Conservation (phyloP, 148 eudicot genomes). For the Talinum fruticosum region DNA sequence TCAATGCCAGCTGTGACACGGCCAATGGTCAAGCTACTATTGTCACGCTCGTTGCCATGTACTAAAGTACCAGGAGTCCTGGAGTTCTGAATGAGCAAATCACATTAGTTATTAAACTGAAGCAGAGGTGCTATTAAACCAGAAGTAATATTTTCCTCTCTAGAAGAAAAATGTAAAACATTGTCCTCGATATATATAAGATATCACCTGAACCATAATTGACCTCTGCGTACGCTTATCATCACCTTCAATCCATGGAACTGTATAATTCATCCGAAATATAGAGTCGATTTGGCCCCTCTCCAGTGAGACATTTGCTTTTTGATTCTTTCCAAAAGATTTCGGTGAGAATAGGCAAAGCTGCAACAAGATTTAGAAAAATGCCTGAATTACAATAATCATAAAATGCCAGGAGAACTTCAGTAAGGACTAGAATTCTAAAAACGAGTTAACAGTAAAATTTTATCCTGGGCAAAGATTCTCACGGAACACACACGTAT, state of each 20-base stretch:
- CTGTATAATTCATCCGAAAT: constrained; percentile 85
- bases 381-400: constrained; percentile 5
- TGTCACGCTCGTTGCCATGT: constrained; percentile 81
- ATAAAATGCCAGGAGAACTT: constrained; percentile 4
- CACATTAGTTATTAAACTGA: constrained; percentile 10
- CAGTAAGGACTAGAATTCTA: constrained; percentile 1
- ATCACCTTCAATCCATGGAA: constrained; percentile 99
- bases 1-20: constrained; percentile 91
- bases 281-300: constrained; percentile 98
- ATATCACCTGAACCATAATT: constrained; percentile 85
- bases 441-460: neutral
- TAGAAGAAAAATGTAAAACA: too few relatives aligned
- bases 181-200: too few relatives aligned
- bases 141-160: too few relatives aligned
- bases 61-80: constrained; percentile 95
- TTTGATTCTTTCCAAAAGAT: constrained; percentile 95
- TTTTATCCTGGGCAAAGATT: neutral
- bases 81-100: constrained; percentile 55
- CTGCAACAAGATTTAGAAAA: constrained; percentile 45
- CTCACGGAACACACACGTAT: neutral
- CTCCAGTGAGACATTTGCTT: constrained; percentile 84
- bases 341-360: constrained; percentile 88
- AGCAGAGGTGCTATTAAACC: neutral
- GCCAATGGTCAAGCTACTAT: constrained; percentile 70
- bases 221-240: constrained; percentile 95